Evolutionary conservation across 1,139 yeast genomes (phyloP).

Genomic region (Sugiyamaella novakii): DNA sequence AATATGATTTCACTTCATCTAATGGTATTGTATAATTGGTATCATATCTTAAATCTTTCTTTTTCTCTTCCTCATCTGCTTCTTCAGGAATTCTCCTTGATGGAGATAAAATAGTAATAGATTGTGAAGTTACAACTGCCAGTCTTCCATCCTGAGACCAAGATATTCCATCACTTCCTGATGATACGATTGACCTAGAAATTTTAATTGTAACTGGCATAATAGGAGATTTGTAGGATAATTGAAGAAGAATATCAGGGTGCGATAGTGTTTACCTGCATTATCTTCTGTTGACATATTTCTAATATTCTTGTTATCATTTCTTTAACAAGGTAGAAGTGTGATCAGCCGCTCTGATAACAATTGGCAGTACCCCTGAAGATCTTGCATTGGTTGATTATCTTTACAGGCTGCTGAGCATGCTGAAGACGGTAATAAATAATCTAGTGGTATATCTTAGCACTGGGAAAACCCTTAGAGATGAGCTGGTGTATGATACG

Average conservation of each 20-base stretch:
- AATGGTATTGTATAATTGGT: conserved; percentile 25
- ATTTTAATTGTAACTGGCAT: conserved; percentile 27
- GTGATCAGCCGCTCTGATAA: too few species aligned
- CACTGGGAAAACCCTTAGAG: too few species aligned
- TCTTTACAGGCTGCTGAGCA: too few species aligned
- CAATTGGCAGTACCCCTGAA: conserved; percentile 1
- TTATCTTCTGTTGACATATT: background rate
- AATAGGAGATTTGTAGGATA: conserved; percentile 3
- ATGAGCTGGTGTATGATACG: too few species aligned
- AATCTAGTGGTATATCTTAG: too few species aligned
- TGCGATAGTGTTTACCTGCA: background rate
- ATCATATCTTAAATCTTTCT: conserved; percentile 25
- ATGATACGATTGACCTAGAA: conserved; percentile 26
- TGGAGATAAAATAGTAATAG: conserved; percentile 23
- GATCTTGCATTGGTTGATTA: background rate
- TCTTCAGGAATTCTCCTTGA: conserved; percentile 11
- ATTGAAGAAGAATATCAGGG: conserved; percentile 20
- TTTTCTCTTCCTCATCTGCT: conserved; percentile 16
- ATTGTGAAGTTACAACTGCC: conserved; percentile 27
- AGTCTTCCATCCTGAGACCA: conserved; percentile 35
- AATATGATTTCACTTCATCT: conserved; percentile 20
- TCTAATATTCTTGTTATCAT: too few species aligned
- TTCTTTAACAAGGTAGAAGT: background rate
- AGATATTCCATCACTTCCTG: conserved; percentile 28
- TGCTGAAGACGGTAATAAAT: too few species aligned